Evolutionary conservation across 352 stramenopile genomes (phyloP), one percentile per base, ranked within the genome.

Genomic region (Phytopythium mirpurense): DNA sequence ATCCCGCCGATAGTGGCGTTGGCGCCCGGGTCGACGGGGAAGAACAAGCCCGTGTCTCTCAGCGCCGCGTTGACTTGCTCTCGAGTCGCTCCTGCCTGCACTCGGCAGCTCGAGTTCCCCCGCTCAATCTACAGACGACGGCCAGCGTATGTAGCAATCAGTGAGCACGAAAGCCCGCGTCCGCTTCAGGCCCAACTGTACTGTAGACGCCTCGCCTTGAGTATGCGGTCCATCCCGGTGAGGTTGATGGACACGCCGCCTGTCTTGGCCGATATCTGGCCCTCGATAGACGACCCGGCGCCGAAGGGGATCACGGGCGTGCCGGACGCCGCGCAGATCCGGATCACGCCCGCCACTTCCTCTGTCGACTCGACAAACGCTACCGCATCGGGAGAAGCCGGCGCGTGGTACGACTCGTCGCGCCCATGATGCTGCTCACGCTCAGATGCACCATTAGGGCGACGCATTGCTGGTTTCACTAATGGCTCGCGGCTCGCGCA

Each of bases 221-320:
- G n/a, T n/a, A 94, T 78, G 16, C 72, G 75, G 69, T 94, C 92
- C 68, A 95, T 86, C 36, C 69, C 70, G 26, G 68, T 87, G 61
- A 98, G 72, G 58, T 98, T 90, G 32, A 99, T 70, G 47, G 88
- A 96, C 18, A 98, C 80, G 27, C 90, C 92, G 24, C 92, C 90
- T 38, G 88, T 54, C 7, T 91, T 73, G 23, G 93, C 82, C 8
- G 82, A 88, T n/a, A 98, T 93, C 67, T 99, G 96, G 12, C 96
- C 97, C 74, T 99, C 97, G 2, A 99, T 68, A 19, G 84, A 97
- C 34, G 83, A 86, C 0, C 83, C 95, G 3, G 78, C 89, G 31
- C 95, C 96, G 73, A 97, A 99, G 6, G 96, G 85, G 56, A 99
- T 97, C n/a, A 99, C 84, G 14, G 96, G 90, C 40, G 96, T 96